A percentile compares a stretch with the other conserved stretches of the same genome.
Conservation (phyloP, 2,329 filamentous ascomycete genomes). For the Fusarium ambrosium region DNA sequence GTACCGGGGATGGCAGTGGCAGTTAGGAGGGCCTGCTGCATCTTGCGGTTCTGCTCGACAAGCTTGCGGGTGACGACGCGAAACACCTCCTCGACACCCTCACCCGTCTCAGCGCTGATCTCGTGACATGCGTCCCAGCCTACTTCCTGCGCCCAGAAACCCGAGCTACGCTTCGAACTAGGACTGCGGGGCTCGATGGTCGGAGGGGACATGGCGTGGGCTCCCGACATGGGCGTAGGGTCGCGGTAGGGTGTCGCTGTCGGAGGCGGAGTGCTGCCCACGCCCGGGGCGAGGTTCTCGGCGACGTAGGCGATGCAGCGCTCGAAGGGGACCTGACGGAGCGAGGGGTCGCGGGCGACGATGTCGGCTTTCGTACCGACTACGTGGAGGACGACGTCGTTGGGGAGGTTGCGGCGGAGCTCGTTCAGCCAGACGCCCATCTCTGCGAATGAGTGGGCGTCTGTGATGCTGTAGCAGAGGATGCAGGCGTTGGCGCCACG, state of each 20-base stretch:
- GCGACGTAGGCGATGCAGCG: constrained; percentile 96
- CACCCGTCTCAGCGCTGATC: constrained; percentile 92
- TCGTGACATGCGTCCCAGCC: constrained; percentile 99
- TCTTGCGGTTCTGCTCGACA: constrained; percentile 74
- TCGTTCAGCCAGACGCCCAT: constrained; percentile 94
- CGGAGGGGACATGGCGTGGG: constrained; percentile 38
- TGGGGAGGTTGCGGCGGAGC: constrained; percentile 81
- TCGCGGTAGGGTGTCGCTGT: constrained; percentile 64
- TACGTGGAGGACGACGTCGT: constrained; percentile 90
- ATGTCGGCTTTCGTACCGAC: constrained; percentile 95
- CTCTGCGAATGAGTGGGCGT: constrained; percentile 85
- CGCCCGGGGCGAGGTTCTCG: constrained; percentile 84
- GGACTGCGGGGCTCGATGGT: constrained; percentile 69
- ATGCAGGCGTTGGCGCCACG: constrained; percentile 94
- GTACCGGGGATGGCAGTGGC: constrained; percentile 66
- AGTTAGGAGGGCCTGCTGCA: constrained; percentile 70
- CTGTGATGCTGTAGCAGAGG: constrained; percentile 94
- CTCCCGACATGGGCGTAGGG: constrained; percentile 39
- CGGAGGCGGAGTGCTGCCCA: constrained; percentile 75
- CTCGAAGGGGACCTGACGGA: constrained; percentile 91
- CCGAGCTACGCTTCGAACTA: constrained; percentile 75
- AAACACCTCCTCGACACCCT: constrained; percentile 97
- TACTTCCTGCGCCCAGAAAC: constrained; percentile 92
- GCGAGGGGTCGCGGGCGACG: constrained; percentile 83
- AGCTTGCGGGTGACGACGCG: constrained; percentile 75